Evolutionary conservation across 2,329 filamentous ascomycete species (phyloP).

Genomic region (Cryphonectria naterciae): DNA sequence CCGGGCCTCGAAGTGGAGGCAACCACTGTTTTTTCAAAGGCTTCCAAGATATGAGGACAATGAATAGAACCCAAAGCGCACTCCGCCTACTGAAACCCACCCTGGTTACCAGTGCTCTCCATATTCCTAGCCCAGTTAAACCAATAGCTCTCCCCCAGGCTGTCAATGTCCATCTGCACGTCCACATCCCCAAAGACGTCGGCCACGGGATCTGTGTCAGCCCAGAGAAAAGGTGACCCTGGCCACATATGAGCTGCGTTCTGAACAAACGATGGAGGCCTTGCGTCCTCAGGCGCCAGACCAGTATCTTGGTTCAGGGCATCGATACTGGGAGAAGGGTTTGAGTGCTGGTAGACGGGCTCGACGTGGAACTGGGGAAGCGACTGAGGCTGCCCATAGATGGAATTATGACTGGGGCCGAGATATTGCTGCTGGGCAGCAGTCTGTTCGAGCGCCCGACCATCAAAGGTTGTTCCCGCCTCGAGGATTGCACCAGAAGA

Average conservation of each 20-base stretch:
- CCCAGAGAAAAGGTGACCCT: conserved; percentile 41
- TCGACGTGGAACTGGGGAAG: neutral
- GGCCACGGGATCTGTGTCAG: conserved; percentile 34
- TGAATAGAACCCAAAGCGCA: neutral
- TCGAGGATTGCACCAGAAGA: too few relatives aligned
- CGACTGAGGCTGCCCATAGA: neutral
- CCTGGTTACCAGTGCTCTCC: conserved; percentile 3
- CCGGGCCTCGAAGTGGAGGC: too few relatives aligned
- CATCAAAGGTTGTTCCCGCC: neutral
- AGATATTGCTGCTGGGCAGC: neutral
- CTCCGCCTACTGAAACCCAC: neutral
- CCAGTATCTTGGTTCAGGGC: neutral
- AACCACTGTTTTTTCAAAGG: too few relatives aligned
- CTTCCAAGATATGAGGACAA: too few relatives aligned
- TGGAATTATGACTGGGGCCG: neutral
- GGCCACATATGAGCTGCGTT: conserved; percentile 10
- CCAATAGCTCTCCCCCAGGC: conserved; percentile 8
- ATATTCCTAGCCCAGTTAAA: conserved; percentile 12
- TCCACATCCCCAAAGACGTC: conserved; percentile 36
- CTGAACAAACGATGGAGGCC: neutral
- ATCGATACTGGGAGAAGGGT: neutral
- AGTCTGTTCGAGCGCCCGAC: neutral
- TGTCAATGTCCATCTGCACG: conserved; percentile 35
- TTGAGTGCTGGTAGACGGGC: neutral
- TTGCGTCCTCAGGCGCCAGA: too few relatives aligned